These are phyloP conservation scores for Lipomyces orientalis DNA, from an alignment of 805 yeast genomes.

Conservation along the genomic window DNA sequence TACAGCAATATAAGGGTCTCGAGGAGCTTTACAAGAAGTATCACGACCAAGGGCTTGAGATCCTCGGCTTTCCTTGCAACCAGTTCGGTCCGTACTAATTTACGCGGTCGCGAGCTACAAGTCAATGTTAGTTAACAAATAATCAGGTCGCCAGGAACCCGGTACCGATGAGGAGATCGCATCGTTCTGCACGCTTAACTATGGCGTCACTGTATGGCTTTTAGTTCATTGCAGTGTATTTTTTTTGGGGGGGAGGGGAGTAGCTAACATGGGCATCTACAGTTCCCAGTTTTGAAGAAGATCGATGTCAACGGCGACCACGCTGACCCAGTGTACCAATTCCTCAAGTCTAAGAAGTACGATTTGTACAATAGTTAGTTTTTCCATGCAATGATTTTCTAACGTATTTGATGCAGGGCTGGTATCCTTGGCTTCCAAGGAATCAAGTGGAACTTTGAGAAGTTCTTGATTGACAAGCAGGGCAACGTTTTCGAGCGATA, in stretches of 20 bases:
- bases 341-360: constrained; percentile 66
- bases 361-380: not conserved
- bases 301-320: constrained; percentile 86
- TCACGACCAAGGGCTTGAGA: constrained; percentile 63
- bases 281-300: constrained; percentile 85
- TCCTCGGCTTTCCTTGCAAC: constrained; percentile 89
- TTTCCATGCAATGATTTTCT: not conserved
- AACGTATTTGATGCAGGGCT: constrained; percentile 29
- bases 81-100: constrained; percentile 63
- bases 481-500: constrained; percentile 68
- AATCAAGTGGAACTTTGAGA: constrained; percentile 81
- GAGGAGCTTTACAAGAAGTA: constrained; percentile 72
- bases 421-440: constrained; percentile 71
- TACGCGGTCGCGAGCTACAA: not conserved
- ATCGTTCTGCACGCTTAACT: constrained; percentile 75
- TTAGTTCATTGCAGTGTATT: not conserved
- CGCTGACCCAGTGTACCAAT: constrained; percentile 80
- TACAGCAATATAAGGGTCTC: constrained; percentile 76
- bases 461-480: constrained; percentile 62
- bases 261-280: not conserved
- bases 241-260: not conserved
- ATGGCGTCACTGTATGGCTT: constrained; percentile 66
- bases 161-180: constrained; percentile 68
- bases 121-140: not conserved
- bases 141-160: constrained; percentile 68